Conservation (phyloP, 2,329 filamentous ascomycete species). For the Pezicula neosporulosa region DNA sequence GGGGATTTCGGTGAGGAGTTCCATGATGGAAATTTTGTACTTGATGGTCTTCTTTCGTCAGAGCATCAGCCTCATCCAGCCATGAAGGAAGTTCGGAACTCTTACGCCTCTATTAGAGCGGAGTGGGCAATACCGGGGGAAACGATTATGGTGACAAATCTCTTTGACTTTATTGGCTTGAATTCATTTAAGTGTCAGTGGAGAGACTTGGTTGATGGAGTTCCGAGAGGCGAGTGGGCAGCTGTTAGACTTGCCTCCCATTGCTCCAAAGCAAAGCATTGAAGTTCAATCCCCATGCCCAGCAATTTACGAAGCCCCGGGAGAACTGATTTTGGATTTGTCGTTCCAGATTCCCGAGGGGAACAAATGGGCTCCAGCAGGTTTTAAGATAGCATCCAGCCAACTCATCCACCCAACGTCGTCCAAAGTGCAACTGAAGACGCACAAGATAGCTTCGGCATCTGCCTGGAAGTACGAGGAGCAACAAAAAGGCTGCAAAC, state of each 20-base stretch:
- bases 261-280: neutral
- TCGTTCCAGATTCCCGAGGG: neutral
- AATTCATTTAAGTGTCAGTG: conserved; percentile 15
- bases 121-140: conserved; percentile 25
- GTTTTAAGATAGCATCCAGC: conserved; percentile 25
- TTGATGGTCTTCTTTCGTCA: conserved; percentile 34
- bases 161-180: conserved; percentile 27
- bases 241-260: neutral
- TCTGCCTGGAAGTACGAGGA: neutral
- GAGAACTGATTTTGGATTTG: conserved; percentile 5
- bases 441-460: neutral
- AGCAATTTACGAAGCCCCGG: neutral
- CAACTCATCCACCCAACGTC: conserved; percentile 21
- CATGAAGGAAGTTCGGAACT: conserved; percentile 33
- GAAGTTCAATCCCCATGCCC: neutral
- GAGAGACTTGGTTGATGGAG: conserved; percentile 5
- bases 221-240: conserved; percentile 11
- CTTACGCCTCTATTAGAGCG: conserved; percentile 31
- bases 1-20: conserved; percentile 39
- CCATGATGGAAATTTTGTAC: conserved; percentile 37
- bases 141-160: conserved; percentile 22
- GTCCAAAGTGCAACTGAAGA: too few relatives aligned
- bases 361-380: conserved; percentile 10
- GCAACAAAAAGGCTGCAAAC: neutral
- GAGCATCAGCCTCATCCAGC: conserved; percentile 36